These are phyloP conservation scores for Fagopyrum homotropicum DNA, from an alignment of 148 eudicot species.

Conservation along the genomic window DNA sequence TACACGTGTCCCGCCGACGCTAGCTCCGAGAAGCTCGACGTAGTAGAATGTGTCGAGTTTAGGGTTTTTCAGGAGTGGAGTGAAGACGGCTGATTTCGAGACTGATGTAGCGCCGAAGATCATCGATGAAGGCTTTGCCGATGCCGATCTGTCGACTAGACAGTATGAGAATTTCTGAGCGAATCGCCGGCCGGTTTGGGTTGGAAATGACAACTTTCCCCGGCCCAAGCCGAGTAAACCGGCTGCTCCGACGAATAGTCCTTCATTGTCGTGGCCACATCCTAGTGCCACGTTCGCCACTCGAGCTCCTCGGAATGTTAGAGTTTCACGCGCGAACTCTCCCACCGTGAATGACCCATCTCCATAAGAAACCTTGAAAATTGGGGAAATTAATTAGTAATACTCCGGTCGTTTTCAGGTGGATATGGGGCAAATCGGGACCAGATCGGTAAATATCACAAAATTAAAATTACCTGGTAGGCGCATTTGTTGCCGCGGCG, in stretches of 20 bases:
- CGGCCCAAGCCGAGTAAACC: conserved; percentile 83
- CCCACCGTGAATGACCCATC: conserved; percentile 89
- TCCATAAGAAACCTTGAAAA: conserved; percentile 43
- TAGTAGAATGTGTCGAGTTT: conserved; percentile 92
- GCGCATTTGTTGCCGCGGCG: conserved; percentile 43
- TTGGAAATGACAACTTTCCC: conserved; percentile 70
- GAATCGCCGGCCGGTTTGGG: conserved; percentile 63
- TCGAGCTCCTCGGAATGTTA: conserved; percentile 51
- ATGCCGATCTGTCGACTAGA: conserved; percentile 70
- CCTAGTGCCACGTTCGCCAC: conserved; percentile 75
- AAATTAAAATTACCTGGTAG: conserved; percentile 38
- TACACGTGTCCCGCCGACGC: conserved; percentile 77
- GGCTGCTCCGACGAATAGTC: conserved; percentile 82
- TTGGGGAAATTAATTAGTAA: not conserved
- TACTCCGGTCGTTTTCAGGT: too few relatives aligned
- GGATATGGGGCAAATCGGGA: too few relatives aligned
- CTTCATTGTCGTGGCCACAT: conserved; percentile 92
- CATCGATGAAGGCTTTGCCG: conserved; percentile 68
- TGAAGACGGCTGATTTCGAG: conserved; percentile 50
- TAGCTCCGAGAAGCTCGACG: conserved; percentile 60
- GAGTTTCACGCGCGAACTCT: conserved; percentile 78
- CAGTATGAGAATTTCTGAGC: conserved; percentile 77
- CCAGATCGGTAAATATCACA: too few relatives aligned
- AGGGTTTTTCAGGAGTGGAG: conserved; percentile 72
- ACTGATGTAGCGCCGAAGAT: conserved; percentile 63